phyloP scores from a whole-genome alignment of 768 basidiomycete species.

The Pleurotus platypus region DNA sequence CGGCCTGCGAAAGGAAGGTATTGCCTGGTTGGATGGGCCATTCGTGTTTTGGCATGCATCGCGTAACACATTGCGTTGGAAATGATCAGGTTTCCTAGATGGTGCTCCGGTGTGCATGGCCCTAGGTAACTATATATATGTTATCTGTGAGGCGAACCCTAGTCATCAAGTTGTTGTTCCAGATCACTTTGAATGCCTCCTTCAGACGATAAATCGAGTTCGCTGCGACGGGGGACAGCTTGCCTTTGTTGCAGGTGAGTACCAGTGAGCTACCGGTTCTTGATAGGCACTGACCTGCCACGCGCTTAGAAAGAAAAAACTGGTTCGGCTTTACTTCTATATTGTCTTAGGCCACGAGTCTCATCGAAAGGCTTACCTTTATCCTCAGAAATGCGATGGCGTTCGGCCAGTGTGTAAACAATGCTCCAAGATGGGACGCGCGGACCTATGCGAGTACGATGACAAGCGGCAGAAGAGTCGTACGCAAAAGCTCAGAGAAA shows the following conservation, averaged over 20 bases:
- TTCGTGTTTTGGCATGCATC: constrained; percentile 3
- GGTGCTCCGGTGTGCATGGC: background rate
- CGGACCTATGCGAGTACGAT: constrained; percentile 54
- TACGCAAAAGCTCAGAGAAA: constrained; percentile 55
- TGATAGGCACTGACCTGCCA: too few species aligned
- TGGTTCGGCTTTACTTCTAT: constrained; percentile 18
- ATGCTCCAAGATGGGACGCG: constrained; percentile 51
- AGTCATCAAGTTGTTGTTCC: background rate
- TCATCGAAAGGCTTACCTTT: too few species aligned
- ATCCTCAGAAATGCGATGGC: constrained; percentile 56
- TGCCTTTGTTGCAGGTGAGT: constrained; percentile 31
- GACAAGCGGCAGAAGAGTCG: constrained; percentile 58
- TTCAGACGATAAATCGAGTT: constrained; percentile 11
- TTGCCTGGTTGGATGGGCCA: background rate
- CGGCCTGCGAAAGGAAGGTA: background rate
- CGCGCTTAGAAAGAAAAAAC: constrained; percentile 29
- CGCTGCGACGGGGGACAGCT: constrained; percentile 34
- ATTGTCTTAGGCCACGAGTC: too few species aligned
- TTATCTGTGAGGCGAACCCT: too few species aligned
- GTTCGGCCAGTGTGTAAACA: constrained; percentile 51
- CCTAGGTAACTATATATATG: background rate
- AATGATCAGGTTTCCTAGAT: constrained; percentile 1
- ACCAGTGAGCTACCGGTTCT: background rate
- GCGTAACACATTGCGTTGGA: background rate
- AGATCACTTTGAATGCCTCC: constrained; percentile 15